These are phyloP conservation scores for Talaromyces piceae DNA, from an alignment of 2,329 filamentous ascomycete genomes.

Conservation along the genomic window DNA sequence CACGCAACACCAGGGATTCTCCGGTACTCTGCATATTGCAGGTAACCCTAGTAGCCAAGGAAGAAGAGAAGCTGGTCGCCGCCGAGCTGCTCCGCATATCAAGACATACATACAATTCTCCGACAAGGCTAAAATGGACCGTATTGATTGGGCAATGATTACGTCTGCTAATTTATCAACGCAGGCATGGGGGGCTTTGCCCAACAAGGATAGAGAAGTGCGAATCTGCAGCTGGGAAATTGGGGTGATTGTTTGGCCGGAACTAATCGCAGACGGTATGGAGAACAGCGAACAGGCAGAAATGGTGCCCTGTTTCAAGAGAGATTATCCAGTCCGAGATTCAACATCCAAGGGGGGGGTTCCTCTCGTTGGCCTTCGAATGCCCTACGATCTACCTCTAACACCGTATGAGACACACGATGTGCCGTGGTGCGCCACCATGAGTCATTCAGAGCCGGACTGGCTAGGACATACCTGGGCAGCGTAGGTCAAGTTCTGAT, in stretches of 20 bases:
- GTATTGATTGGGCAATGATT: slow-evolving; percentile 74
- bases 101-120: slow-evolving; percentile 75
- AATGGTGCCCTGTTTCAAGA: slow-evolving; percentile 65
- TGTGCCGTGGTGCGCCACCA: slow-evolving; percentile 68
- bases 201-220: slow-evolving; percentile 51
- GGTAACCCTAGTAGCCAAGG: slow-evolving; percentile 5
- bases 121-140: slow-evolving; percentile 27
- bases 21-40: background rate
- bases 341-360: background rate
- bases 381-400: slow-evolving; percentile 77
- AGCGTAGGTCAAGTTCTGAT: background rate
- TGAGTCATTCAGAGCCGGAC: slow-evolving; percentile 54
- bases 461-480: slow-evolving; percentile 44
- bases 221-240: slow-evolving; percentile 76
- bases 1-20: background rate
- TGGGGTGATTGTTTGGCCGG: slow-evolving; percentile 77
- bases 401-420: slow-evolving; percentile 57
- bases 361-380: slow-evolving; percentile 58
- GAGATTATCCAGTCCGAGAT: slow-evolving; percentile 40
- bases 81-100: slow-evolving; percentile 73
- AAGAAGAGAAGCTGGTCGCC: slow-evolving; percentile 53
- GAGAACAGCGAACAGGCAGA: slow-evolving; percentile 16
- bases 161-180: slow-evolving; percentile 90
- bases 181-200: slow-evolving; percentile 74
- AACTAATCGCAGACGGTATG: slow-evolving; percentile 33